Base-by-base conservation (phyloP, 345 rosid genomes). In the Raphanus raphanistrum region DNA sequence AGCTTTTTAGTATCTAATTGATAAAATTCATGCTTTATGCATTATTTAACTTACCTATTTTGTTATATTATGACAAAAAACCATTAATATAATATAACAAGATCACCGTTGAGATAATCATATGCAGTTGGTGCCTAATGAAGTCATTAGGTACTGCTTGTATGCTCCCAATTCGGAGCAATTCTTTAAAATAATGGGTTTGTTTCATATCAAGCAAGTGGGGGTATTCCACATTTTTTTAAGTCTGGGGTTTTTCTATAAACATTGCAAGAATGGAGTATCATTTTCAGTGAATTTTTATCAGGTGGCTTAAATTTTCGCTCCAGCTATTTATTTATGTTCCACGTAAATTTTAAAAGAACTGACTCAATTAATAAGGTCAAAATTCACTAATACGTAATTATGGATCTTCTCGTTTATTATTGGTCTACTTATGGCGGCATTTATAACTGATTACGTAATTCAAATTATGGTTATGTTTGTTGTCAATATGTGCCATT, bases 381-480 rank as follows among this genome's bases (percentile, higher is more conserved):
- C 77, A 78, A 72, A 38, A 66, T 78, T 78, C 68, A 57, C 68
- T 66, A 72, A 72, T 66, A 78, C 63, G 75, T 54, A 72, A 58
- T 78, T 72, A 78, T 78, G 73, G 41, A 72, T 71, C 68, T 71
- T 71, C 61, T 57, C 50, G 72, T 72, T 72, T 72, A 58, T 63
- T 12, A 77, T 77, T 77, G 71, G 80, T 77, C 71, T 55, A 77
- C 21, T 71, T 12, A 71, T 77, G 81, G 81, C 81, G 71, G 67
- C 81, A 70, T 71, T 64, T 27, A 35, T 55, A 70, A 63, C 66
- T 63, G 65, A 69, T 27, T 68, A 17, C 17, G 16, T 9, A 16
- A 63, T 9, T 63, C 17, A 29, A 29, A 13, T 6, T 6, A 62
- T 8, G 3, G 66, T 62, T 31, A 29, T 33, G 38, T 62, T 62